These are phyloP conservation scores for Parathielavia hyrcaniae DNA, from an alignment of 495 filamentous ascomycete species.

Conservation along the genomic window DNA sequence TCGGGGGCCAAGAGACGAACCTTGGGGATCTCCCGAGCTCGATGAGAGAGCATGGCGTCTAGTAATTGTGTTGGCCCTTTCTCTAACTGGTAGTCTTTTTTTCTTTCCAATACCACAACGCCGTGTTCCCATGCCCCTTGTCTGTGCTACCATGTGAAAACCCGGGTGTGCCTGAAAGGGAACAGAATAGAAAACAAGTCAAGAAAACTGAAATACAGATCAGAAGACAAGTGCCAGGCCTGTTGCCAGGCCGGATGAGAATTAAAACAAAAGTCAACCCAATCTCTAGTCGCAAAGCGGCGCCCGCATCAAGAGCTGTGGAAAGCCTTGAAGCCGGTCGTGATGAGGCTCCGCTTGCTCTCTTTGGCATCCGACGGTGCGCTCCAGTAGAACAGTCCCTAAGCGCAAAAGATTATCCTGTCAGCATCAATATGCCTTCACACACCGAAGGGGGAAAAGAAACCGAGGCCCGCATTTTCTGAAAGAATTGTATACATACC, in stretches of 20 bases:
- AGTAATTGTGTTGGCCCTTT: not conserved
- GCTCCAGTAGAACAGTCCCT: conserved; percentile 88
- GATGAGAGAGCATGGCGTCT: conserved; percentile 1
- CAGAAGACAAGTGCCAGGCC: not conserved
- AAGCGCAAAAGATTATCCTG: not conserved
- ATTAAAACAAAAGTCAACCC: too few species aligned
- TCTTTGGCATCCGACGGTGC: conserved; percentile 69
- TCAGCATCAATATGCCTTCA: not conserved
- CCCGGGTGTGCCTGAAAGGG: not conserved
- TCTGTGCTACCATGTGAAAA: conserved; percentile 2
- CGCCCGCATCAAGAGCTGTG: conserved; percentile 44
- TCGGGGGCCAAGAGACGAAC: not conserved
- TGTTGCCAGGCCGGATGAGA: not conserved
- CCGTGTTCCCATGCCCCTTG: not conserved
- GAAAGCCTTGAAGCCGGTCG: conserved; percentile 65
- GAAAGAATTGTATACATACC: conserved; percentile 31
- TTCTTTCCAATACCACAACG: not conserved
- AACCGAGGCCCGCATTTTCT: too few species aligned
- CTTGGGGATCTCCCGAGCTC: not conserved
- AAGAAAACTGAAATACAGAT: not conserved
- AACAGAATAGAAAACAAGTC: not conserved
- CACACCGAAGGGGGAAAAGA: not conserved
- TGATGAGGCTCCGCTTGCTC: conserved; percentile 62
- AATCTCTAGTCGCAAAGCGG: not conserved
- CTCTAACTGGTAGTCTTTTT: not conserved